Evolutionary conservation across 495 filamentous ascomycete species (phyloP), one percentile per base, ranked within the genome.

Genomic region (Aspergillus egyptiacus): DNA sequence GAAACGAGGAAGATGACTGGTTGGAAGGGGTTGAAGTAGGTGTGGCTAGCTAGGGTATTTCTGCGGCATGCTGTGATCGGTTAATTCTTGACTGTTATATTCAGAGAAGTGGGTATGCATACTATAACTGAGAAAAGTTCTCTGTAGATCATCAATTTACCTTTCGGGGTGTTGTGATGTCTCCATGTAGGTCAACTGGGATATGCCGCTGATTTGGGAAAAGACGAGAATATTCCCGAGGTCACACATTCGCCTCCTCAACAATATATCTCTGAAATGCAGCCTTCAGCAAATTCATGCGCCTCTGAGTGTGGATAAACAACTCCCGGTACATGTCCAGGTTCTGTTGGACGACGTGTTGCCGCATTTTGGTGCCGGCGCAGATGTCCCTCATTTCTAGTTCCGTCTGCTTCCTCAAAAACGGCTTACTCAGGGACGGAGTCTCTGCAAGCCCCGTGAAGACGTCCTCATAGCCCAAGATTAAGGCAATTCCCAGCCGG

Each of bases 401-500:
- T 65, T 98, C 93, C 89, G 95, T 95, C 72, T 98, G 91, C 65
- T 98, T 97, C 20, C 93, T 80, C 33, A 98, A 71, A 63, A 97
- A 97, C n/a, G 93, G 93, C 65, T 98, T 98, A 58, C 88, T 86
- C 13, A 98, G 76, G 48, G 87, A 94, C 15, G 83, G 90, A 41
- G 95, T 89, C 48, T 72, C 67, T 20, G 65, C 57, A 44, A 96
- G 82, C 24, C 84, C 86, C 5, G 65, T 42, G 14, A 74, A 67
- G 68, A 98, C 87, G 48, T 83, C 82, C 56, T 97, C 89, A 56
- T 96, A 97, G 0, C 94, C 94, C 64, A 93, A 83, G 32, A 96
- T 86, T 30, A 98, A 72, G 18, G 91, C 93, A 13, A 96, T 81
- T 0, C 93, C 93, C 22, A 98, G 76, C 14, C 81, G 85, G 5